Evolutionary conservation across 2,329 filamentous ascomycete genomes (phyloP).

Genomic region (Penicillium sp.): DNA sequence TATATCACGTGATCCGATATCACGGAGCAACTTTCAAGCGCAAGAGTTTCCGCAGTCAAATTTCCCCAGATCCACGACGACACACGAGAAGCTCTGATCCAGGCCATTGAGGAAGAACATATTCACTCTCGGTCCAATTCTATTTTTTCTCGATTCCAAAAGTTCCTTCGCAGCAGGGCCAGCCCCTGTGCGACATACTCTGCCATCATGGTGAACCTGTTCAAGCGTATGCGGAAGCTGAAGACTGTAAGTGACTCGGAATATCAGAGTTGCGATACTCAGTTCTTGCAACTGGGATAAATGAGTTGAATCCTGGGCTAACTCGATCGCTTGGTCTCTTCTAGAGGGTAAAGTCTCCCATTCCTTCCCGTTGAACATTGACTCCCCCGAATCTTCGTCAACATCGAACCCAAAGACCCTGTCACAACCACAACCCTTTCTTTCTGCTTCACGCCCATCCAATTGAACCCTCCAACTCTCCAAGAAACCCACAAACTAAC

Average conservation of each 20-base stretch:
- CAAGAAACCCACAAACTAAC: conserved; percentile 4
- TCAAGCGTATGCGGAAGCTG: conserved; percentile 75
- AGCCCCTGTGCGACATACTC: conserved; percentile 30
- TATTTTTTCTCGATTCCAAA: neutral
- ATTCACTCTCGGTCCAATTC: neutral
- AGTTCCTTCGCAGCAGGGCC: conserved; percentile 20
- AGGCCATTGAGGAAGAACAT: conserved; percentile 8
- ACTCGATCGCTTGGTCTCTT: conserved; percentile 29
- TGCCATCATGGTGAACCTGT: conserved; percentile 54
- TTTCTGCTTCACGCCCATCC: neutral
- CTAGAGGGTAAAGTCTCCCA: conserved; percentile 38
- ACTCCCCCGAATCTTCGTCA: conserved; percentile 12
- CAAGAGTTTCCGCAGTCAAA: conserved; percentile 32
- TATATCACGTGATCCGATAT: conserved; percentile 32
- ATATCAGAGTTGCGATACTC: neutral
- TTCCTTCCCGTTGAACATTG: conserved; percentile 2
- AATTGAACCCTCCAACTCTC: conserved; percentile 2
- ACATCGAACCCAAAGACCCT: conserved; percentile 3
- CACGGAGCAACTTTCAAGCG: conserved; percentile 35
- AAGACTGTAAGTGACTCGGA: conserved; percentile 63
- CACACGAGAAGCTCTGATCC: conserved; percentile 13
- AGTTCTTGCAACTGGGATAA: neutral
- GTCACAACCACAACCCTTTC: neutral
- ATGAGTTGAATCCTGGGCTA: conserved; percentile 8
- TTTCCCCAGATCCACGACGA: conserved; percentile 32